Conservation (phyloP, 2,329 filamentous ascomycete genomes). For the Elsinoe necatrix region DNA sequence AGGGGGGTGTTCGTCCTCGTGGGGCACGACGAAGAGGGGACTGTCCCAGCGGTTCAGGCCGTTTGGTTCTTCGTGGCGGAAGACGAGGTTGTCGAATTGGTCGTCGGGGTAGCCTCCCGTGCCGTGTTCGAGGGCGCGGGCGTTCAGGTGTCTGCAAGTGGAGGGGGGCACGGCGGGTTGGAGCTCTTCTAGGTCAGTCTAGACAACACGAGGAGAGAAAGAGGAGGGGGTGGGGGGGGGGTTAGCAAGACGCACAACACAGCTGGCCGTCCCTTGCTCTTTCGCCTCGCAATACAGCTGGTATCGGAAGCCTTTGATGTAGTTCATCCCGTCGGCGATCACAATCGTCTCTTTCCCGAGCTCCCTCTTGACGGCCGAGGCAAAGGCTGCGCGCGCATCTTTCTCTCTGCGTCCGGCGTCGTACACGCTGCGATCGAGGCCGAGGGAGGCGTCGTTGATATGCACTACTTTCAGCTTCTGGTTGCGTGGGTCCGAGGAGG, state of each 20-base stretch:
- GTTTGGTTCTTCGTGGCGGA: slow-evolving; percentile 79
- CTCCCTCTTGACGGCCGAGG: slow-evolving; percentile 68
- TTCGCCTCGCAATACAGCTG: slow-evolving; percentile 81
- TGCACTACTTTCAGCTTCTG: slow-evolving; percentile 58
- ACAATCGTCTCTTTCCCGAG: slow-evolving; percentile 67
- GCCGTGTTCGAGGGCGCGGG: slow-evolving; percentile 33
- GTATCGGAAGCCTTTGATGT: slow-evolving; percentile 85
- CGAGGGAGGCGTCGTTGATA: slow-evolving; percentile 63
- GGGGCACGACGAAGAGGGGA: slow-evolving; percentile 69
- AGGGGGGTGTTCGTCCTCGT: slow-evolving; percentile 62
- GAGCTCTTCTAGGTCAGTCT: slow-evolving; percentile 39
- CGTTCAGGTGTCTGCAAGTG: slow-evolving; percentile 54
- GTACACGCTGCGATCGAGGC: slow-evolving; percentile 63
- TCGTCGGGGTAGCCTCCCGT: slow-evolving; percentile 44
- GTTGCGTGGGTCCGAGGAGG: slow-evolving; percentile 38
- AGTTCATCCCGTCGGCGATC: slow-evolving; percentile 71
- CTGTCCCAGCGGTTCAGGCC: slow-evolving; percentile 79
- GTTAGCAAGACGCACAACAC: slow-evolving; percentile 53
- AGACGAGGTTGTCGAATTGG: slow-evolving; percentile 72
- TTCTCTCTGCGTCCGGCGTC: slow-evolving; percentile 72
- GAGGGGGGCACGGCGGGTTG: slow-evolving; percentile 51
- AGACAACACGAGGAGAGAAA: not conserved
- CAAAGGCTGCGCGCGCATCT: slow-evolving; percentile 67
- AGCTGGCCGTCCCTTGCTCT: slow-evolving; percentile 65
- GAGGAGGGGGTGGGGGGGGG: not conserved